phyloP scores from a whole-genome alignment of 2,329 filamentous ascomycete species.

The Hansfordia pulvinata region DNA sequence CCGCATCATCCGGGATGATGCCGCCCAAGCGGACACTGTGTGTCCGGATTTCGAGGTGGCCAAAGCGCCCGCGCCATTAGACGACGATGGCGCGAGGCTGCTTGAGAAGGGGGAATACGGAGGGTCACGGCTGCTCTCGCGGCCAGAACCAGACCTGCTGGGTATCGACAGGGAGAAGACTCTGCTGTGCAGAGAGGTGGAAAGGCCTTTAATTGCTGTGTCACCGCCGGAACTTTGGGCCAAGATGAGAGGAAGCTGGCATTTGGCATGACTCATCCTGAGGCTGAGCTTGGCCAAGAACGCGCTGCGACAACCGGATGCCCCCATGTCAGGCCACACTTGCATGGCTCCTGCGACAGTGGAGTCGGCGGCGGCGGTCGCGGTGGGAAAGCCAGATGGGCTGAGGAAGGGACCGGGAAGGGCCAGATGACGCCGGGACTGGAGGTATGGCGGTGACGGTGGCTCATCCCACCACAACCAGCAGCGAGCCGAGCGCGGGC shows the following conservation, averaged over 20 bases:
- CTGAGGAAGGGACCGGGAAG: background rate
- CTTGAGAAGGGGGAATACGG: background rate
- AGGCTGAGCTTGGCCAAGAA: background rate
- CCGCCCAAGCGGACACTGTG: too few relatives aligned
- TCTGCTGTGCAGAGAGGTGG: slow-evolving; percentile 1
- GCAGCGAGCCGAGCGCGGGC: too few relatives aligned
- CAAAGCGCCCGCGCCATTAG: background rate
- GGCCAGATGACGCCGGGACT: background rate
- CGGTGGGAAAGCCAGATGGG: background rate
- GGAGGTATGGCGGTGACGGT: background rate
- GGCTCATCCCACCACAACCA: slow-evolving; percentile 1
- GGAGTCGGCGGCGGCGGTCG: background rate
- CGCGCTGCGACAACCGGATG: background rate
- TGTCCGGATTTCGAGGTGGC: background rate
- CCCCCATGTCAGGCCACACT: too few relatives aligned
- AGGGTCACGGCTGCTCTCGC: background rate
- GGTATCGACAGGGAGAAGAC: background rate
- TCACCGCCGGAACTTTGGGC: background rate
- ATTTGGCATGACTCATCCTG: background rate
- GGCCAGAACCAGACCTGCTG: background rate
- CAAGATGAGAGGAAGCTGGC: too few relatives aligned
- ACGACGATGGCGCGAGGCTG: background rate
- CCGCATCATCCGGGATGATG: too few relatives aligned
- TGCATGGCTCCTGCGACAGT: background rate
- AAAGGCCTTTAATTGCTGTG: slow-evolving; percentile 1